phyloP scores from a whole-genome alignment of 148 eudicot species.

The Rhododendron molle region DNA sequence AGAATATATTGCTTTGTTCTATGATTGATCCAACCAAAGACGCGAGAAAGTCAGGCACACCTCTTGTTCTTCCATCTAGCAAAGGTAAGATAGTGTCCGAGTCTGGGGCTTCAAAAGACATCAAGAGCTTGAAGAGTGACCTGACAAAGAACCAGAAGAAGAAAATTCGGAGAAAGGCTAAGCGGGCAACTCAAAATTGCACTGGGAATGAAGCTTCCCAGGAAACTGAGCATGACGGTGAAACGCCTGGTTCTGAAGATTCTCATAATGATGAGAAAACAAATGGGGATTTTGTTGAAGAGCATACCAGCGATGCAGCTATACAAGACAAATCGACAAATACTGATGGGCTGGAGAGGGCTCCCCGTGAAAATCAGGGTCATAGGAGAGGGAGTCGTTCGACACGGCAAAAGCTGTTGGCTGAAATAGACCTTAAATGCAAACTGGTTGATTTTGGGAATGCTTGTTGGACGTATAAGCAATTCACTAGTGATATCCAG shows the following conservation, averaged over 20 bases:
- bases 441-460: slow-evolving; percentile 96
- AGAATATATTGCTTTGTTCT: slow-evolving; percentile 74
- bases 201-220: slow-evolving; percentile 43
- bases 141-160: slow-evolving; percentile 88
- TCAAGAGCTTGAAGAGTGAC: slow-evolving; percentile 39
- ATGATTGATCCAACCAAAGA: slow-evolving; percentile 80
- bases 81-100: slow-evolving; percentile 45
- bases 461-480: slow-evolving; percentile 96
- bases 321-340: slow-evolving; percentile 12
- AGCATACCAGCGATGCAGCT: slow-evolving; percentile 11
- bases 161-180: slow-evolving; percentile 74
- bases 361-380: slow-evolving; percentile 31
- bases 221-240: slow-evolving; percentile 42
- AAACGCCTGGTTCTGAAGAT: slow-evolving; percentile 33
- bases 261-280: slow-evolving; percentile 31
- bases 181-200: slow-evolving; percentile 63
- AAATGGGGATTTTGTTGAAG: slow-evolving; percentile 36
- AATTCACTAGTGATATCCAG: slow-evolving; percentile 88
- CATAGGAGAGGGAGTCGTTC: slow-evolving; percentile 61
- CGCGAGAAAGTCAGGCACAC: slow-evolving; percentile 53
- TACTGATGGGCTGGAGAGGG: slow-evolving; percentile 15
- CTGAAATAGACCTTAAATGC: slow-evolving; percentile 67
- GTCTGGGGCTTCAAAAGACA: slow-evolving; percentile 41
- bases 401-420: slow-evolving; percentile 50
- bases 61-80: slow-evolving; percentile 51